These are phyloP conservation scores for Nadsonia starkeyi-henricii DNA, from an alignment of 1,139 yeast genomes.

Conservation along the genomic window DNA sequence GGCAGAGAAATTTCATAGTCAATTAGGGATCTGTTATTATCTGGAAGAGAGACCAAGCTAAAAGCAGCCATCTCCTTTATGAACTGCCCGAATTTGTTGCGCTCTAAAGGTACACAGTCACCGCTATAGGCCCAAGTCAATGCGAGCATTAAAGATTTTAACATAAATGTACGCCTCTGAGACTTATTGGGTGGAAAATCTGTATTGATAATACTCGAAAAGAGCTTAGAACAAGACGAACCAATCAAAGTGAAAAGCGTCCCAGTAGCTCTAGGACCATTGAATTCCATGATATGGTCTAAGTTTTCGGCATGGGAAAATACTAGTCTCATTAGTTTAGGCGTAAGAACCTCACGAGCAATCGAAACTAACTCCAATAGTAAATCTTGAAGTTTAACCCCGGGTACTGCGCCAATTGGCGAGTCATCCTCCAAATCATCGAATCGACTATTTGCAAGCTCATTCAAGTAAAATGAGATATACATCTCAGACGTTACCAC, in stretches of 20 bases:
- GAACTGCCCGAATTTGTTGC: conserved; percentile 28
- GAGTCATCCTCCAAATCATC: conserved; percentile 21
- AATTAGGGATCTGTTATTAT: conserved; percentile 13
- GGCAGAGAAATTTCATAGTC: conserved; percentile 38
- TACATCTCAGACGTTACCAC: conserved; percentile 22
- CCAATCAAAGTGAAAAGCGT: conserved; percentile 25
- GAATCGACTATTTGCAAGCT: conserved; percentile 11
- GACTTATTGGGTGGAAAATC: conserved; percentile 18
- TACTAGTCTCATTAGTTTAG: conserved; percentile 9
- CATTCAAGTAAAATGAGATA: conserved; percentile 12
- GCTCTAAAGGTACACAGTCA: conserved; percentile 32
- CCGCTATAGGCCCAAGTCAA: conserved; percentile 63
- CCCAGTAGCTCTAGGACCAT: conserved; percentile 27
- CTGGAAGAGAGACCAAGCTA: conserved; percentile 4
- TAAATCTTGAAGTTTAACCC: conserved; percentile 8
- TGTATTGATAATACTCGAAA: conserved; percentile 12
- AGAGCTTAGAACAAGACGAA: conserved; percentile 14
- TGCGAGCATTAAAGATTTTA: conserved; percentile 31
- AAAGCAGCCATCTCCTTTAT: conserved; percentile 18
- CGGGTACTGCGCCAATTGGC: conserved; percentile 8
- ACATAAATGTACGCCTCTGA: conserved; percentile 20
- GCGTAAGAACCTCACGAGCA: conserved; percentile 7
- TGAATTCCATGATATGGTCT: conserved; percentile 43
- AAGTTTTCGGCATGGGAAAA: conserved; percentile 15
- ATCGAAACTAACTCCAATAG: conserved; percentile 7